Conservation (phyloP, 1,284 basidiomycete genomes). For the Serendipita sp. region DNA sequence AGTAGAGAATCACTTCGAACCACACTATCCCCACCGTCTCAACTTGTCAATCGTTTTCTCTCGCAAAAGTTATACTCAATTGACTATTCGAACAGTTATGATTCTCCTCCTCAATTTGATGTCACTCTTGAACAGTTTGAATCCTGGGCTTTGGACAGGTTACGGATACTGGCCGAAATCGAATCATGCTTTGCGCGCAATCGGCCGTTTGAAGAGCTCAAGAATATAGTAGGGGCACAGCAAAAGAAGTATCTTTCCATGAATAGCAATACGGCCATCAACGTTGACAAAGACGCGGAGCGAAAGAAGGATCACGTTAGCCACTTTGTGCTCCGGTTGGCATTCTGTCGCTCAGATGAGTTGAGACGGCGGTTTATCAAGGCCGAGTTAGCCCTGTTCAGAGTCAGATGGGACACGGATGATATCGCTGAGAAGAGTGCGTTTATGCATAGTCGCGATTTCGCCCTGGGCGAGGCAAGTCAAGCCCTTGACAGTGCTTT, state of each 20-base stretch:
- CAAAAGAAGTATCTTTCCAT: conserved; percentile 64
- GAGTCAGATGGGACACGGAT: conserved; percentile 67
- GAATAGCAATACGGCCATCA: conserved; percentile 40
- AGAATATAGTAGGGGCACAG: conserved; percentile 42
- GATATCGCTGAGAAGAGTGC: conserved; percentile 43
- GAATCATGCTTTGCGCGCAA: conserved; percentile 85
- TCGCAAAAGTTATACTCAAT: conserved; percentile 3
- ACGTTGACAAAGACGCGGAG: conserved; percentile 43
- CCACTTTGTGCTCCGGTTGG: conserved; percentile 88
- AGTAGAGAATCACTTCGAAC: conserved; percentile 20
- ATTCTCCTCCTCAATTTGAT: conserved; percentile 73
- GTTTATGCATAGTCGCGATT: conserved; percentile 65
- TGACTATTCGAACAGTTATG: conserved; percentile 45
- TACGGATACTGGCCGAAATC: conserved; percentile 87
- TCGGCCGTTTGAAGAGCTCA: conserved; percentile 63
- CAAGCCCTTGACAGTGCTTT: not conserved
- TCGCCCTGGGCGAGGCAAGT: conserved; percentile 62
- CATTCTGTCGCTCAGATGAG: conserved; percentile 93
- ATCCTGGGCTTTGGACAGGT: conserved; percentile 74
- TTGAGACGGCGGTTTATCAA: conserved; percentile 80
- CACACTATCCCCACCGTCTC: conserved; percentile 53
- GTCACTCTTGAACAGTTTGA: conserved; percentile 97
- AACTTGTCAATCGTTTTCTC: conserved; percentile 53
- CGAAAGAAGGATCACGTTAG: conserved; percentile 79
- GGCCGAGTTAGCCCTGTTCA: conserved; percentile 78